phyloP scores from a whole-genome alignment of 1,284 basidiomycete genomes.

The Stereum hirsutum region DNA sequence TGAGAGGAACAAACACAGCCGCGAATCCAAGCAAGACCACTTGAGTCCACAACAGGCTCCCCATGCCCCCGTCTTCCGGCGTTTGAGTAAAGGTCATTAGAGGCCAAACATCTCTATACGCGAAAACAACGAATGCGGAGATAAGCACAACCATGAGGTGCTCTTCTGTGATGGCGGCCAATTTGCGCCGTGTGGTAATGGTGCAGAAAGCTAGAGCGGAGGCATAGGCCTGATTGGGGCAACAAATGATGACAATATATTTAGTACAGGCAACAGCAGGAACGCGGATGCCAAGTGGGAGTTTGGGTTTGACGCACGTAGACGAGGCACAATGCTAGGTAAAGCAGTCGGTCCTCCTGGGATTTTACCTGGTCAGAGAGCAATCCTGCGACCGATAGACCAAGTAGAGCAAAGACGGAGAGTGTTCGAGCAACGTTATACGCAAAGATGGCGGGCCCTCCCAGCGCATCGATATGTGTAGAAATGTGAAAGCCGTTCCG shows the following conservation, averaged over 20 bases:
- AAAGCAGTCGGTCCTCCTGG: neutral
- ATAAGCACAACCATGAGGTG: constrained; percentile 27
- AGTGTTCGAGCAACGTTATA: no score
- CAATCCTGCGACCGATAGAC: constrained; percentile 13
- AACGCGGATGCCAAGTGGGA: no score
- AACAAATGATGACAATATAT: neutral
- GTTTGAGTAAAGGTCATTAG: constrained; percentile 29
- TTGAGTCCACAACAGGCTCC: constrained; percentile 25
- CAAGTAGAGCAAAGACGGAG: constrained; percentile 11
- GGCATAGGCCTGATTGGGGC: constrained; percentile 13
- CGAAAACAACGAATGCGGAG: constrained; percentile 31
- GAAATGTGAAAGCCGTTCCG: no score
- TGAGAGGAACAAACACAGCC: constrained; percentile 33
- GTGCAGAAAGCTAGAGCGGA: constrained; percentile 15
- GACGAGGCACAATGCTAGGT: constrained; percentile 8
- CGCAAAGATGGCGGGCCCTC: no score
- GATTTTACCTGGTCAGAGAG: constrained; percentile 6
- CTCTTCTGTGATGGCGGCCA: constrained; percentile 8
- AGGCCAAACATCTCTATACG: constrained; percentile 43
- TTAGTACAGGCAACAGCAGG: no score
- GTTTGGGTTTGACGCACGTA: constrained; percentile 18
- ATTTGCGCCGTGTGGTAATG: constrained; percentile 8
- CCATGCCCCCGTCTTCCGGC: constrained; percentile 31
- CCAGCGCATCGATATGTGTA: no score
- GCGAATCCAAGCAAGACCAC: constrained; percentile 29